Percentiles rank a stretch among this genome's conserved stretches.
Conservation (phyloP, 768 basidiomycete species). For the Coprinellus micaceus region DNA sequence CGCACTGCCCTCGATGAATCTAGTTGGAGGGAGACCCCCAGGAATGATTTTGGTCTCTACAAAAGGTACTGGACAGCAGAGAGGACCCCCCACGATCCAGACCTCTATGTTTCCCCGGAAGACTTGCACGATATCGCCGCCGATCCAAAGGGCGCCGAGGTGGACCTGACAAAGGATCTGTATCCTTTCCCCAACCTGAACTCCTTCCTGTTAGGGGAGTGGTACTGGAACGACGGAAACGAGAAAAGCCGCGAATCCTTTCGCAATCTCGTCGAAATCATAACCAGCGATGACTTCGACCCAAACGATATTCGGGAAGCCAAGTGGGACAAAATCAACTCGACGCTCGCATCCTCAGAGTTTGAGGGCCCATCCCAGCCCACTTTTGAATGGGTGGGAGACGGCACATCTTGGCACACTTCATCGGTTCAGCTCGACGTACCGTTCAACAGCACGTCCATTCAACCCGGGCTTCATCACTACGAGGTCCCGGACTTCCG, state of each 20-base stretch:
- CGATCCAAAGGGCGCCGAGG: too few species aligned
- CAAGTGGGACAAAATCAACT: background rate
- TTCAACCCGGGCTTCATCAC: too few species aligned
- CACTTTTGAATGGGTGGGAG: background rate
- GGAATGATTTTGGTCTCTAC: background rate
- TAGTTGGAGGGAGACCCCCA: background rate
- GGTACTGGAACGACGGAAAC: background rate
- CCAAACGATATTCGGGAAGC: background rate
- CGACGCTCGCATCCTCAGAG: background rate
- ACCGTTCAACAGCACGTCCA: background rate
- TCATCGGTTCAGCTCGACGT: background rate
- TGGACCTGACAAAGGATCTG: too few species aligned
- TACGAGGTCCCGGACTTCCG: too few species aligned
- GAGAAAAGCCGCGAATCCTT: constrained; percentile 1
- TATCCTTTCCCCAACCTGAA: background rate
- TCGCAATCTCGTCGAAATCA: background rate
- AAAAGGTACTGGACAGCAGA: background rate
- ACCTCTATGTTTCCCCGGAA: background rate
- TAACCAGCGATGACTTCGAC: background rate
- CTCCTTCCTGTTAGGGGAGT: background rate
- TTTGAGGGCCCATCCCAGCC: background rate
- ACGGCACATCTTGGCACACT: background rate
- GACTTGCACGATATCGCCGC: background rate
- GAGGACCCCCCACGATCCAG: background rate
- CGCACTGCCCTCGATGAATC: background rate